Percentiles rank a stretch among this genome's conserved stretches.
These are phyloP conservation scores for Diplosphaera chodatii DNA, from an alignment of 139 green algal species.

Conservation along the genomic window DNA sequence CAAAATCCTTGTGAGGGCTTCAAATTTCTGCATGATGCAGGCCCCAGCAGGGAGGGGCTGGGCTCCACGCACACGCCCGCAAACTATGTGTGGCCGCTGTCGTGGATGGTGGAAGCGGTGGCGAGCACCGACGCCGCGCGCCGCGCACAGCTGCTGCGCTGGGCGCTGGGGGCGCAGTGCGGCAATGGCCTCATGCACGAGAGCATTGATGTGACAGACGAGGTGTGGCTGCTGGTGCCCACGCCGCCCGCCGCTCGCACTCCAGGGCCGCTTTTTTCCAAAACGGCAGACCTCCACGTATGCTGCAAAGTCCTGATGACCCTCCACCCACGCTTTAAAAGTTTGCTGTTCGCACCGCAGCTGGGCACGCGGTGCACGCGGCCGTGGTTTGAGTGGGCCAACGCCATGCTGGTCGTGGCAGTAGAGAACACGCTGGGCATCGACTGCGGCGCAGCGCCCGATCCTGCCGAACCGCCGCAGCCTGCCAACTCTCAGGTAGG, in stretches of 20 bases:
- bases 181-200: constrained; percentile 51
- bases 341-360: too few relatives aligned
- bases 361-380: constrained; percentile 11
- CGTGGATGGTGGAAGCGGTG: constrained; percentile 9
- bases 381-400: constrained; percentile 45
- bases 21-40: not conserved
- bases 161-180: constrained; percentile 35
- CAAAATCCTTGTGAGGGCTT: not conserved
- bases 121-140: constrained; percentile 6
- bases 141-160: constrained; percentile 30
- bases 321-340: too few relatives aligned
- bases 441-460: constrained; percentile 25
- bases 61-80: constrained; percentile 43
- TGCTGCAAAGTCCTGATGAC: too few relatives aligned
- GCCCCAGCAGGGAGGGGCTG: constrained; percentile 30
- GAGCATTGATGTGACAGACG: constrained; percentile 21
- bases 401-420: constrained; percentile 37
- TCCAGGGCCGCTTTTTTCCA: too few relatives aligned
- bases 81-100: constrained; percentile 45
- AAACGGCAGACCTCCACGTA: too few relatives aligned
- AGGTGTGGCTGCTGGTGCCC: not conserved
- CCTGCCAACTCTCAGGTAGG: not conserved
- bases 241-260: too few relatives aligned
- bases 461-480: not conserved
- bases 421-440: constrained; percentile 35